Conservation (phyloP, 495 filamentous ascomycete species). For the Penicillium daleae region DNA sequence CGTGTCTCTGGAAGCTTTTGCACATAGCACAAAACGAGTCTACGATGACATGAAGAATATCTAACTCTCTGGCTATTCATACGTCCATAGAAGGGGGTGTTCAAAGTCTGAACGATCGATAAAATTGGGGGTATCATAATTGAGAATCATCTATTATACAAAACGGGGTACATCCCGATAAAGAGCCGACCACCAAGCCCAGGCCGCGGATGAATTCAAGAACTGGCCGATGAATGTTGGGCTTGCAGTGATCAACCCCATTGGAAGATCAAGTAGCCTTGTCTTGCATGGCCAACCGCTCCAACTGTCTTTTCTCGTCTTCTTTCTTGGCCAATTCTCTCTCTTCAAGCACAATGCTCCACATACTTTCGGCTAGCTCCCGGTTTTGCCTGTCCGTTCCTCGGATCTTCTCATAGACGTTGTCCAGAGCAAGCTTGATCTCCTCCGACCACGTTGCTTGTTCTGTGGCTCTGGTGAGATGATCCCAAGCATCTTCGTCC, state of each 20-base stretch:
- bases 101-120: neutral
- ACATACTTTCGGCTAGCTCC: slow-evolving; percentile 43
- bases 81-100: neutral
- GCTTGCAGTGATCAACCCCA: too few species aligned
- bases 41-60: slow-evolving; percentile 1
- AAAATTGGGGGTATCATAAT: slow-evolving; percentile 7
- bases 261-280: neutral
- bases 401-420: slow-evolving; percentile 28
- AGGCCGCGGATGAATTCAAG: too few species aligned
- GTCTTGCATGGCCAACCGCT: slow-evolving; percentile 7
- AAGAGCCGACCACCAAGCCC: neutral
- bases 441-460: slow-evolving; percentile 30
- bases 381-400: slow-evolving; percentile 32
- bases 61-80: neutral
- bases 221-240: too few species aligned
- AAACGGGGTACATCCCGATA: neutral
- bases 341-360: slow-evolving; percentile 49
- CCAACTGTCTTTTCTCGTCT: slow-evolving; percentile 20
- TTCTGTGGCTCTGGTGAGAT: slow-evolving; percentile 32
- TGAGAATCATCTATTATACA: slow-evolving; percentile 3
- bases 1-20: slow-evolving; percentile 1
- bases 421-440: slow-evolving; percentile 20
- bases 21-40: slow-evolving; percentile 5
- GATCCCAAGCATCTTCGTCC: slow-evolving; percentile 65
- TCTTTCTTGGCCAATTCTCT: slow-evolving; percentile 42